phyloP scores from a whole-genome alignment of 208 protist genomes.

The Acanthamoeba culbertsoni region DNA sequence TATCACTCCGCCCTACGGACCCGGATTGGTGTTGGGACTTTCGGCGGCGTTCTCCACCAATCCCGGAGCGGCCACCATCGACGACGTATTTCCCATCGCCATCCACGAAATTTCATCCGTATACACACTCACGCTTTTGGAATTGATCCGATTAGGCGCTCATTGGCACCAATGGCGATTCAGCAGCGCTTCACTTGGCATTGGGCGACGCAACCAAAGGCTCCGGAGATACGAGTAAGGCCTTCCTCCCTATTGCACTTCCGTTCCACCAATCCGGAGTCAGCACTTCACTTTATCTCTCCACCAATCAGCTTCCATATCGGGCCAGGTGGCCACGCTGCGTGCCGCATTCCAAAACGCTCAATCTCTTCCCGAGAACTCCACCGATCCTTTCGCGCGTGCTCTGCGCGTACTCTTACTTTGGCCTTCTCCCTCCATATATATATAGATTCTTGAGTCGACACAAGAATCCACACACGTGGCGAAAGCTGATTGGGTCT shows the following conservation, averaged over 20 bases:
- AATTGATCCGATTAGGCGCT: too few relatives aligned
- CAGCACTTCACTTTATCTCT: background rate
- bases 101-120: too few relatives aligned
- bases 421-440: background rate
- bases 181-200: background rate
- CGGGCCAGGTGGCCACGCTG: background rate
- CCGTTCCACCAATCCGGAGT: too few relatives aligned
- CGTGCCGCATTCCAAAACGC: background rate
- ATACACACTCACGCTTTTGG: too few relatives aligned
- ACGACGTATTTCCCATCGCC: background rate
- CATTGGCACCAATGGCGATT: background rate
- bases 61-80: background rate
- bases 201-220: background rate
- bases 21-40: background rate
- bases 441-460: background rate
- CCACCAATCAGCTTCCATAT: background rate
- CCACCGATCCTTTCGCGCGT: background rate
- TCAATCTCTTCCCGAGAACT: background rate
- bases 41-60: background rate
- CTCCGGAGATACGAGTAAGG: background rate
- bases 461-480: too few relatives aligned
- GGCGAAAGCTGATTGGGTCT: too few relatives aligned
- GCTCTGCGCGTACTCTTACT: background rate
- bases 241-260: too few relatives aligned
- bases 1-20: background rate